A percentile compares a stretch with the other conserved stretches of the same genome.
These are phyloP conservation scores for Petunia axillaris DNA, from an alignment of 257 asterid species.

Conservation along the genomic window DNA sequence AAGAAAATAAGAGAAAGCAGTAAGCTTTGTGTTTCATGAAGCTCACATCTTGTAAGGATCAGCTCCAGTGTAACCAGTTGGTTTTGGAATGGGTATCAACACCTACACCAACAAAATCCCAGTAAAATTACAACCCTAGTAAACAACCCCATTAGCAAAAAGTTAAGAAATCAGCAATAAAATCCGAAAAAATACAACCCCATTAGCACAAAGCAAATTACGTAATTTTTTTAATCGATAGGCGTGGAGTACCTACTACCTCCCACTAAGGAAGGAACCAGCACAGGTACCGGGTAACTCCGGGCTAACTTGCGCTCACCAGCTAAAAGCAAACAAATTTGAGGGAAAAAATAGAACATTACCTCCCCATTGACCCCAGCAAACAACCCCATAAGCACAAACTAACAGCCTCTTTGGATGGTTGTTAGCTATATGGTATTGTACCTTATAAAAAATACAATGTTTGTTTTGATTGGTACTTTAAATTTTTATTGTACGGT, in stretches of 20 bases:
- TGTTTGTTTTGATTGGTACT: no score
- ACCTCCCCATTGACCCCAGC: no score
- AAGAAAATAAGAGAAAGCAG: conserved; percentile 4
- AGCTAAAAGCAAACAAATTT: no score
- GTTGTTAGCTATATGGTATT: no score
- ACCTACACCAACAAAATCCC: conserved; percentile 46
- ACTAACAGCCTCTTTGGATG: no score
- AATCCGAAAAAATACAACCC: not conserved
- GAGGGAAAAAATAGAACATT: no score
- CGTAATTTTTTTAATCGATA: no score
- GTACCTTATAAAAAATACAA: no score
- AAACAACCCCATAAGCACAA: no score
- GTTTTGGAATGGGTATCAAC: conserved; percentile 87
- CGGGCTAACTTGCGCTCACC: no score
- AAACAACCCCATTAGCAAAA: not conserved
- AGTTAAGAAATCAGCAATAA: conserved; percentile 16
- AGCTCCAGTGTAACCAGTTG: conserved; percentile 92
- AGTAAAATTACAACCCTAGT: not conserved
- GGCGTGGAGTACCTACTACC: no score
- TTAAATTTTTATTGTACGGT: no score
- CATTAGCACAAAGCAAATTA: not conserved
- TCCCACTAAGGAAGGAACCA: not conserved
- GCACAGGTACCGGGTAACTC: not conserved
- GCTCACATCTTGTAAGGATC: conserved; percentile 92
- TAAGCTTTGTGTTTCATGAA: conserved; percentile 27